Conservation (phyloP, 1,284 basidiomycete genomes). For the Marasmius oreades region DNA sequence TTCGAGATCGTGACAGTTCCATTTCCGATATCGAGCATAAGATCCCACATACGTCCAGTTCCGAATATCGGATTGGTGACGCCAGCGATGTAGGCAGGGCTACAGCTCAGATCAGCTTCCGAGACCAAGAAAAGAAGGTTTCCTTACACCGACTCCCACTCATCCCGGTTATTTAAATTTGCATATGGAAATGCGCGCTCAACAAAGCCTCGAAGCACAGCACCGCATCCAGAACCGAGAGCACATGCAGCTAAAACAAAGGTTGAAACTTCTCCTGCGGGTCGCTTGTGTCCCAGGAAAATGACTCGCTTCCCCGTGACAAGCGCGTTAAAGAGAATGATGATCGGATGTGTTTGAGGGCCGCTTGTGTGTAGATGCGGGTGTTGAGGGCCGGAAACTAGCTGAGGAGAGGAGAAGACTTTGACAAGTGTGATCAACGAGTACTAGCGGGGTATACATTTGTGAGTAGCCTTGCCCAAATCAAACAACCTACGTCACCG, state of each 20-base stretch:
- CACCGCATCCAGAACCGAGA: slow-evolving; percentile 86
- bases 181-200: slow-evolving; percentile 93
- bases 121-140: background rate
- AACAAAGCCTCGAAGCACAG: slow-evolving; percentile 79
- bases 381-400: slow-evolving; percentile 76
- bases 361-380: slow-evolving; percentile 94
- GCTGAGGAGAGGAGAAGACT: slow-evolving; percentile 73
- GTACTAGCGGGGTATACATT: slow-evolving; percentile 55
- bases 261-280: slow-evolving; percentile 83
- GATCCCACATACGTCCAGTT: slow-evolving; percentile 83
- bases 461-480: too few species aligned
- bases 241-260: slow-evolving; percentile 94
- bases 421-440: slow-evolving; percentile 89
- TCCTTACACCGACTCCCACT: slow-evolving; percentile 83
- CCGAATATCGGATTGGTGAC: slow-evolving; percentile 97
- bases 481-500: slow-evolving; percentile 77
- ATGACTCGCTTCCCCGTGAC: slow-evolving; percentile 92
- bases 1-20: slow-evolving; percentile 85
- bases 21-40: slow-evolving; percentile 86
- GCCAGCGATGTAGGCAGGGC: slow-evolving; percentile 90
- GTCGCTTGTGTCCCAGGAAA: slow-evolving; percentile 85
- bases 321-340: slow-evolving; percentile 93
- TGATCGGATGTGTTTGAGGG: slow-evolving; percentile 86
- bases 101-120: slow-evolving; percentile 24
- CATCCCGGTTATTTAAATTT: slow-evolving; percentile 83